These are phyloP conservation scores for Linum trigynum DNA, from an alignment of 345 rosid genomes.

Conservation along the genomic window DNA sequence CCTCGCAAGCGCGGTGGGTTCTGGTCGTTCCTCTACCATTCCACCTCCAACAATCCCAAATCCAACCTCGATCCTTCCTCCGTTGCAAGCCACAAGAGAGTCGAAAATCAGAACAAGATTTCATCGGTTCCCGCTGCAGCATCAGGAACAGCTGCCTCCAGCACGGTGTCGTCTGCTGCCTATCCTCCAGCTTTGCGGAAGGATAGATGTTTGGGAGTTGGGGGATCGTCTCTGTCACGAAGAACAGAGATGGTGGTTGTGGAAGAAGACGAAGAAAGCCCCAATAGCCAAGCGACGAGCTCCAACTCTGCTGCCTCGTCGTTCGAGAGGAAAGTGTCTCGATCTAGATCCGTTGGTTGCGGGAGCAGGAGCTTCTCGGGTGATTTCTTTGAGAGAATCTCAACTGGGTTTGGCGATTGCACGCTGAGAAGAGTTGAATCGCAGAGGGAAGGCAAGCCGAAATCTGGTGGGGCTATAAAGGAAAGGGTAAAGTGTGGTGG, in stretches of 20 bases:
- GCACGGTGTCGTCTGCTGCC: not conserved
- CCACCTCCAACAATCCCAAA: slow-evolving; percentile 43
- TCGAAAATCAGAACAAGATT: slow-evolving; percentile 6
- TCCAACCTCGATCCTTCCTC: slow-evolving; percentile 27
- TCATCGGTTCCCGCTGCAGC: not conserved
- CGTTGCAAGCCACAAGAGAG: not conserved
- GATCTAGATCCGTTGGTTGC: slow-evolving; percentile 98
- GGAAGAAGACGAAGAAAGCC: slow-evolving; percentile 56
- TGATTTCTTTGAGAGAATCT: slow-evolving; percentile 90
- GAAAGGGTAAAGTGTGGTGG: slow-evolving; percentile 89
- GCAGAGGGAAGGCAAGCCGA: slow-evolving; percentile 71
- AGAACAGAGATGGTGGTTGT: slow-evolving; percentile 31
- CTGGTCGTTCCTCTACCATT: slow-evolving; percentile 77
- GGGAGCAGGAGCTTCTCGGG: slow-evolving; percentile 98
- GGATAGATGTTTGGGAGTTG: slow-evolving; percentile 24
- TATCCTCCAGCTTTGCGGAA: slow-evolving; percentile 20
- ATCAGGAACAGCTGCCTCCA: not conserved
- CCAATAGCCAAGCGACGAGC: slow-evolving; percentile 34
- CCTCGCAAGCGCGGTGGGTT: slow-evolving; percentile 63
- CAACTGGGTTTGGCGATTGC: slow-evolving; percentile 97
- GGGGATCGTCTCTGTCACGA: slow-evolving; percentile 33
- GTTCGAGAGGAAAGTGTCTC: slow-evolving; percentile 81
- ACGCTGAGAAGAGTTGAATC: slow-evolving; percentile 90
- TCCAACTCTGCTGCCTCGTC: slow-evolving; percentile 33
- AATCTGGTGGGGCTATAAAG: slow-evolving; percentile 29